Conservation (phyloP, 2,329 filamentous ascomycete genomes). For the Diaporthe vaccinii region DNA sequence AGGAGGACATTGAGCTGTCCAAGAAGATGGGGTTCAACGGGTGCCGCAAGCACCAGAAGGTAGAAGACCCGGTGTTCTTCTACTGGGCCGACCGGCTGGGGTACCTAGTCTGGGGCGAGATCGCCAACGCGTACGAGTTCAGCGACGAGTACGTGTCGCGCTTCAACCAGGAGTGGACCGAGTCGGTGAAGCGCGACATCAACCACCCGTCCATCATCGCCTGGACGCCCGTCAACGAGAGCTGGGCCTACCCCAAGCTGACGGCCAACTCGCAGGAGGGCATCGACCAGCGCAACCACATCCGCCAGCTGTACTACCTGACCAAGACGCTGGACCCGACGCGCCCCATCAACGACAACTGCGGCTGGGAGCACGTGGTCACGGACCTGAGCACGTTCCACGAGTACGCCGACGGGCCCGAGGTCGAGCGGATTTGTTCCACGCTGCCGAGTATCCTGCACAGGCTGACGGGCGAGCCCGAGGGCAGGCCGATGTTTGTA, state of each 20-base stretch:
- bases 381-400: slow-evolving; percentile 78
- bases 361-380: slow-evolving; percentile 77
- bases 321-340: slow-evolving; percentile 74
- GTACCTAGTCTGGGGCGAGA: slow-evolving; percentile 75
- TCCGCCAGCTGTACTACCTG: slow-evolving; percentile 72
- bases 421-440: slow-evolving; percentile 67
- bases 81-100: slow-evolving; percentile 73
- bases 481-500: slow-evolving; percentile 68
- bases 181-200: slow-evolving; percentile 72
- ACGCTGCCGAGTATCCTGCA: slow-evolving; percentile 66
- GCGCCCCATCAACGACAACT: slow-evolving; percentile 78
- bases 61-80: slow-evolving; percentile 71
- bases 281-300: slow-evolving; percentile 72
- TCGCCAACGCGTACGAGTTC: slow-evolving; percentile 76
- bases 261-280: slow-evolving; percentile 68
- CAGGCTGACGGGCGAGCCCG: slow-evolving; percentile 55
- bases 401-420: slow-evolving; percentile 73
- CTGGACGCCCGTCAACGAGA: slow-evolving; percentile 76
- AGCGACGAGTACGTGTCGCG: slow-evolving; percentile 68
- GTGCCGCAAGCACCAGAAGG: slow-evolving; percentile 75
- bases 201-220: slow-evolving; percentile 75
- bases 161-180: slow-evolving; percentile 75
- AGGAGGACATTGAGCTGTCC: slow-evolving; percentile 66
- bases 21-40: slow-evolving; percentile 76
- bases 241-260: slow-evolving; percentile 74